phyloP scores from a whole-genome alignment of 75 land plant genomes.

The Chamaecyparis obtusa region DNA sequence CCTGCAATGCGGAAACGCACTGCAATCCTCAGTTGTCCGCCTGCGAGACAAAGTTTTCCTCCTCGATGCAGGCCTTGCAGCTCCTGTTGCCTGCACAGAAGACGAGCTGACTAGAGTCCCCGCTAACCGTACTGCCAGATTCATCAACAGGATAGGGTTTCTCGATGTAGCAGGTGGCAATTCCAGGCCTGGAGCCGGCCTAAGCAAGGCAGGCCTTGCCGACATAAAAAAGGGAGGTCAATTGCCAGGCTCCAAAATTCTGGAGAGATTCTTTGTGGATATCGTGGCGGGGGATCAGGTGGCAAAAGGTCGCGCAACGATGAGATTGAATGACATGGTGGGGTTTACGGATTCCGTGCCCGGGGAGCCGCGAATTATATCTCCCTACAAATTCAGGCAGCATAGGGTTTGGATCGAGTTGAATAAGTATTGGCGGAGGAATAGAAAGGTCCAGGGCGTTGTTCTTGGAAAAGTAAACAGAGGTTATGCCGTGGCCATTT shows the following conservation, averaged over 20 bases:
- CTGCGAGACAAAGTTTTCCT: slow-evolving; percentile 17
- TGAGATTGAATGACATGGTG: slow-evolving; percentile 19
- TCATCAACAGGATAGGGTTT: slow-evolving; percentile 23
- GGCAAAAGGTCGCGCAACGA: slow-evolving; percentile 12
- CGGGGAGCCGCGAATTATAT: slow-evolving; percentile 16
- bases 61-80: slow-evolving; percentile 16
- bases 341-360: slow-evolving; percentile 16
- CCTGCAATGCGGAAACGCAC: slow-evolving; percentile 11
- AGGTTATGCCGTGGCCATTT: neutral
- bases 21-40: slow-evolving; percentile 19
- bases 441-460: slow-evolving; percentile 4
- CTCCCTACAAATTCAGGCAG: slow-evolving; percentile 20
- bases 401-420: slow-evolving; percentile 27
- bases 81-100: slow-evolving; percentile 10
- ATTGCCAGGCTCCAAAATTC: neutral
- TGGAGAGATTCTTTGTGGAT: slow-evolving; percentile 25
- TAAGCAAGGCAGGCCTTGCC: neutral
- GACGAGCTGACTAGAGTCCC: slow-evolving; percentile 20
- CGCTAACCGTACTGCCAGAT: neutral
- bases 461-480: neutral
- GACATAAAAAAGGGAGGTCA: neutral
- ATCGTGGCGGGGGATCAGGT: slow-evolving; percentile 18
- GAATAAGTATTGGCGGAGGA: slow-evolving; percentile 6
- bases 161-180: slow-evolving; percentile 14
- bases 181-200: neutral